Evolutionary conservation across 1,284 basidiomycete genomes (phyloP), one percentile per base, ranked within the genome.

Genomic region (Earliella scabrosa): DNA sequence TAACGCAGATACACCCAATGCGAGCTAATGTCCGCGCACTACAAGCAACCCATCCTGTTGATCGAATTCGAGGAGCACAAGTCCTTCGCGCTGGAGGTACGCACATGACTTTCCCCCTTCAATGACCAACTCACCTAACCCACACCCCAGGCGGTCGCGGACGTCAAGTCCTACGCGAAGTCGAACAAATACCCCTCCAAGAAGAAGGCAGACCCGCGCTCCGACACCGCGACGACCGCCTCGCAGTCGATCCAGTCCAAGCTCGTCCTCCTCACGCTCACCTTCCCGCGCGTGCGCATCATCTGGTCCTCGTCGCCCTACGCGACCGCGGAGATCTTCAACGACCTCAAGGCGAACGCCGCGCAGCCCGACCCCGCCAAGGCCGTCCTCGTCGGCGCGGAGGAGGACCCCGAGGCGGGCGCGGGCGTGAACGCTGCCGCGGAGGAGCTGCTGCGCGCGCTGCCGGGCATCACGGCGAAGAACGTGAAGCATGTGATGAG

Each of bases 51-150:
- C 0, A 85, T 99, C 51, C 77, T 99, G 14, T 80, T 99, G n/a
- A 98, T 99, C 66, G 97, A 99, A 69, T 99, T 99, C 64, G 97
- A 98, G 67, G 94, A 98, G 73, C 92, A 97, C 72, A 97, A 97
- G 67, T 87, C 93, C 0, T 99, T 98, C 72, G 92, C 93, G 0
- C 79, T 98, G 13, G 87, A 93, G 72, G 94, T 93, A 66, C 57
- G 81, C 21, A 29, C 21, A n/a, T n/a, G n/a, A n/a, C n/a, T n/a
- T n/a, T 4, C 18, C n/a, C 10, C 8, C 23, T 27, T 10, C 16
- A 11, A 13, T 38, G 34, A 13, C 2, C 10, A 24, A 11, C 27
- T 27, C 23, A 23, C 20, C 52, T 26, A 5, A 34, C 20, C 32
- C 16, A 23, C 18, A 46, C 63, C 16, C 1, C 58, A 88, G 85